These are phyloP conservation scores for Apiotrichum laibachii DNA, from an alignment of 1,284 basidiomycete genomes.

Conservation along the genomic window DNA sequence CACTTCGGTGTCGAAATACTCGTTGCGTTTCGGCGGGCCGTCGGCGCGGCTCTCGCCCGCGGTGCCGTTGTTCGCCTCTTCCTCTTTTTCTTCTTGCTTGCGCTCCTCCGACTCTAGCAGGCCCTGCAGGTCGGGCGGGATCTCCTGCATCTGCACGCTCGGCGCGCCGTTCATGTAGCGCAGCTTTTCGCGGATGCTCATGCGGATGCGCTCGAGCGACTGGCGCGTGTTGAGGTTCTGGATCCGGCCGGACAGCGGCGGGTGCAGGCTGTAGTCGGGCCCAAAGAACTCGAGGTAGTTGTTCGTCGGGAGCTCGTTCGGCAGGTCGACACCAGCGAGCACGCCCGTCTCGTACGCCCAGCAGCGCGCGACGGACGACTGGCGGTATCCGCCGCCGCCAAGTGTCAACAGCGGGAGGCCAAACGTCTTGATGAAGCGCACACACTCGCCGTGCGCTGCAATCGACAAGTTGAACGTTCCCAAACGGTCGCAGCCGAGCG, in stretches of 20 bases:
- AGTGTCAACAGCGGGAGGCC: slow-evolving; percentile 84
- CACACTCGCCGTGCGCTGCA: slow-evolving; percentile 97
- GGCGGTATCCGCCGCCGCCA: slow-evolving; percentile 85
- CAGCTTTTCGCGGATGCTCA: slow-evolving; percentile 82
- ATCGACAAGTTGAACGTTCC: slow-evolving; percentile 99
- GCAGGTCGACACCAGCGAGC: slow-evolving; percentile 76
- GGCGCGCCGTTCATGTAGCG: slow-evolving; percentile 93
- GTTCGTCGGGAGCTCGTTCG: slow-evolving; percentile 81
- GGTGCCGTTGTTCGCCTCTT: slow-evolving; percentile 57
- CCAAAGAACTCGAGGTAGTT: slow-evolving; percentile 92
- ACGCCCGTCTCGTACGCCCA: slow-evolving; percentile 99
- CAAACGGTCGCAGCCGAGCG: slow-evolving; percentile 86
- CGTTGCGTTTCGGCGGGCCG: slow-evolving; percentile 22
- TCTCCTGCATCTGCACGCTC: slow-evolving; percentile 92
- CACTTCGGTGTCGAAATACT: slow-evolving; percentile 22
- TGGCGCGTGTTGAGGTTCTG: slow-evolving; percentile 87
- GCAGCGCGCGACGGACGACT: slow-evolving; percentile 90
- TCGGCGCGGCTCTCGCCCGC: slow-evolving; percentile 19
- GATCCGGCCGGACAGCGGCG: slow-evolving; percentile 82
- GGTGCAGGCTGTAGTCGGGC: slow-evolving; percentile 88
- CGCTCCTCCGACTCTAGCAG: slow-evolving; percentile 74
- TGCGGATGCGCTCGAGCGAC: slow-evolving; percentile 79
- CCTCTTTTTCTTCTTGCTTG: slow-evolving; percentile 64
- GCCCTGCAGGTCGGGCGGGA: slow-evolving; percentile 85
- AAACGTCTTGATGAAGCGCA: slow-evolving; percentile 91